These are phyloP conservation scores for Boletus speciosus DNA, from an alignment of 768 basidiomycete species.

Conservation along the genomic window DNA sequence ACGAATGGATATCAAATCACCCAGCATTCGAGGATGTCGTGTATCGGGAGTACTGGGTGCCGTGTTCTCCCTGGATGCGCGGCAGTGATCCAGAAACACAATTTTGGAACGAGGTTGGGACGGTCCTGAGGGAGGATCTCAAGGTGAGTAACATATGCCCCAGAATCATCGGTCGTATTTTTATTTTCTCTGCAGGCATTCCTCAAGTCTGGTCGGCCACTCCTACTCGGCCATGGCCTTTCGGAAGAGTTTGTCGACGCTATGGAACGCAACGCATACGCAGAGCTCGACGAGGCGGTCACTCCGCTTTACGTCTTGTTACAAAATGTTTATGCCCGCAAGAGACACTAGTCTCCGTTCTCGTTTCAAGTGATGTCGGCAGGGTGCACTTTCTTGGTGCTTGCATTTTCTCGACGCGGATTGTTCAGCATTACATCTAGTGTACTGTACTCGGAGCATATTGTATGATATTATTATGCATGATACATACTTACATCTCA, in stretches of 20 bases:
- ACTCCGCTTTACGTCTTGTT: constrained; percentile 51
- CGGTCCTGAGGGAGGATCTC: constrained; percentile 56
- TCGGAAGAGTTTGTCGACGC: constrained; percentile 49
- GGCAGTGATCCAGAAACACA: constrained; percentile 22
- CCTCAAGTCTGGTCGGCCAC: constrained; percentile 59
- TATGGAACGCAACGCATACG: constrained; percentile 48
- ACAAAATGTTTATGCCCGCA: constrained; percentile 56
- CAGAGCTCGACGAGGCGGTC: constrained; percentile 49
- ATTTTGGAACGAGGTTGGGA: constrained; percentile 42
- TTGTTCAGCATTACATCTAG: constrained; percentile 16
- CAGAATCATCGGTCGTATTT: neutral
- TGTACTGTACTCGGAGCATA: constrained; percentile 20
- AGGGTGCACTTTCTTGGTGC: neutral
- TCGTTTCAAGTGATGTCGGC: constrained; percentile 1
- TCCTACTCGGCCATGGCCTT: constrained; percentile 63
- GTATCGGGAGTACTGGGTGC: constrained; percentile 60
- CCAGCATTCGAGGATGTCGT: constrained; percentile 57
- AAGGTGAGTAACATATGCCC: constrained; percentile 34
- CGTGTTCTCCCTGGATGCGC: constrained; percentile 49
- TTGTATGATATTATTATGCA: constrained; percentile 19
- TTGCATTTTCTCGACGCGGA: constrained; percentile 2
- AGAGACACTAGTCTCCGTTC: constrained; percentile 19
- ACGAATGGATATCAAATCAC: constrained; percentile 53
- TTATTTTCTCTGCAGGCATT: constrained; percentile 46
- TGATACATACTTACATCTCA: constrained; percentile 2